These are phyloP conservation scores for Trametes hirsuta DNA, from an alignment of 1,284 basidiomycete species.

Conservation along the genomic window DNA sequence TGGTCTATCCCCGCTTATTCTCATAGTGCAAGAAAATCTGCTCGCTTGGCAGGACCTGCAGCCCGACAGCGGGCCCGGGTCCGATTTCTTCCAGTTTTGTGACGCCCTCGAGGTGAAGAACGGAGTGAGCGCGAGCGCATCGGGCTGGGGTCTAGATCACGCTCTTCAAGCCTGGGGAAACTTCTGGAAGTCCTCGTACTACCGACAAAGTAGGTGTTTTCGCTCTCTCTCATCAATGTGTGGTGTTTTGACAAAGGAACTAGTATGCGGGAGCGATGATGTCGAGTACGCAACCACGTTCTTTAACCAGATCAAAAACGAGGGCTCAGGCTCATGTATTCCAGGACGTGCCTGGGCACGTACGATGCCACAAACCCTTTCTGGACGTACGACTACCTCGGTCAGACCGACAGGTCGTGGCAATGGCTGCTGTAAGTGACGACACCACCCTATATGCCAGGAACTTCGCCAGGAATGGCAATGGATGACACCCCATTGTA, in stretches of 20 bases:
- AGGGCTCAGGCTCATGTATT: too few relatives aligned
- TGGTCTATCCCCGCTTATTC: background rate
- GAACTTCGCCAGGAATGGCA: too few relatives aligned
- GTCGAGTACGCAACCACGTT: slow-evolving; percentile 39
- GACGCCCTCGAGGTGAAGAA: slow-evolving; percentile 74
- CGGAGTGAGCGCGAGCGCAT: slow-evolving; percentile 52
- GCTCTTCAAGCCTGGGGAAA: slow-evolving; percentile 63
- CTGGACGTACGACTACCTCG: slow-evolving; percentile 53
- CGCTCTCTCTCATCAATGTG: background rate
- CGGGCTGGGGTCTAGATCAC: slow-evolving; percentile 66
- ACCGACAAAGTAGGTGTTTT: slow-evolving; percentile 39
- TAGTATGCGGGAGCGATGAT: slow-evolving; percentile 45
- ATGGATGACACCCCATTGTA: background rate
- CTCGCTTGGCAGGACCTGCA: slow-evolving; percentile 61
- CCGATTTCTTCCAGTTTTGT: slow-evolving; percentile 64
- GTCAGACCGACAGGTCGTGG: slow-evolving; percentile 57
- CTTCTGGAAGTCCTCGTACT: slow-evolving; percentile 53
- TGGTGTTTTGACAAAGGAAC: background rate
- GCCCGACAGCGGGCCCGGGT: slow-evolving; percentile 41
- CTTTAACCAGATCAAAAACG: too few relatives aligned
- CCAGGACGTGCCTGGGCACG: slow-evolving; percentile 59
- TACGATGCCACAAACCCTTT: slow-evolving; percentile 49
- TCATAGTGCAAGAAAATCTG: slow-evolving; percentile 53
- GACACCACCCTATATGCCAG: too few relatives aligned
- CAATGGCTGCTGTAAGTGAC: slow-evolving; percentile 53